A percentile compares a stretch with the other conserved stretches of the same genome.
Evolutionary conservation across 1,139 yeast species (phyloP).

Genomic region (Geotrichum phurueaensis): DNA sequence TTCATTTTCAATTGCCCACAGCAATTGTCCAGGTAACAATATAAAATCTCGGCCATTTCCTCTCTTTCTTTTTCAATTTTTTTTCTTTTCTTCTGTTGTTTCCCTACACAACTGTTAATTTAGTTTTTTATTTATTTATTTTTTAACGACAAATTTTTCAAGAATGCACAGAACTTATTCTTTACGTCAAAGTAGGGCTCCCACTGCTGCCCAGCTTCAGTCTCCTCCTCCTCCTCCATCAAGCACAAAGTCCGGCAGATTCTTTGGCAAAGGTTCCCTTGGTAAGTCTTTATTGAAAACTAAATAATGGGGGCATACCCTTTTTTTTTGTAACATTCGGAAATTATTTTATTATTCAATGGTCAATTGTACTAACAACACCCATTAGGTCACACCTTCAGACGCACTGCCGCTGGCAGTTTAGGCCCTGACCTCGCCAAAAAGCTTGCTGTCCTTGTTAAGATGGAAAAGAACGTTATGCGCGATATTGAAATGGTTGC

Average conservation of each 20-base stretch:
- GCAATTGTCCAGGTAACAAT: not conserved
- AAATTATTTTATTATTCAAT: not conserved
- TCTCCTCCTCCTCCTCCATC: slow-evolving; percentile 94
- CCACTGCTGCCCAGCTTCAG: slow-evolving; percentile 92
- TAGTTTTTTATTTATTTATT: not conserved
- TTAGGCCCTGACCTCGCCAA: slow-evolving; percentile 93
- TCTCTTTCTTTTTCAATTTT: not conserved
- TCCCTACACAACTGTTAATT: not conserved
- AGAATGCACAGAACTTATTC: slow-evolving; percentile 98
- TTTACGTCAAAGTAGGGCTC: slow-evolving; percentile 89
- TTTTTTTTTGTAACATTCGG: not conserved
- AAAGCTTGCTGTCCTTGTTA: slow-evolving; percentile 81
- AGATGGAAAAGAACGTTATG: slow-evolving; percentile 95
- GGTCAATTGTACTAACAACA: not conserved
- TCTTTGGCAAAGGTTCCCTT: slow-evolving; percentile 87
- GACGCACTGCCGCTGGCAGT: slow-evolving; percentile 86
- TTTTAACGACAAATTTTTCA: not conserved
- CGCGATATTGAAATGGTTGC: slow-evolving; percentile 90
- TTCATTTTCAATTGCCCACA: not conserved
- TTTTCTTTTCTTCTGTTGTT: not conserved
- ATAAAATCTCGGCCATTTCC: slow-evolving; percentile 6
- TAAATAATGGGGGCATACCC: not conserved
- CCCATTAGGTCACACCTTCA: slow-evolving; percentile 48
- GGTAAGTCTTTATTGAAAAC: slow-evolving; percentile 34
- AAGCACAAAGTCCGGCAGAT: slow-evolving; percentile 73